Evolutionary conservation across 108 stramenopile genomes (phyloP), one percentile per base, ranked within the genome.

Genomic region (Mediolabrus comicus): DNA sequence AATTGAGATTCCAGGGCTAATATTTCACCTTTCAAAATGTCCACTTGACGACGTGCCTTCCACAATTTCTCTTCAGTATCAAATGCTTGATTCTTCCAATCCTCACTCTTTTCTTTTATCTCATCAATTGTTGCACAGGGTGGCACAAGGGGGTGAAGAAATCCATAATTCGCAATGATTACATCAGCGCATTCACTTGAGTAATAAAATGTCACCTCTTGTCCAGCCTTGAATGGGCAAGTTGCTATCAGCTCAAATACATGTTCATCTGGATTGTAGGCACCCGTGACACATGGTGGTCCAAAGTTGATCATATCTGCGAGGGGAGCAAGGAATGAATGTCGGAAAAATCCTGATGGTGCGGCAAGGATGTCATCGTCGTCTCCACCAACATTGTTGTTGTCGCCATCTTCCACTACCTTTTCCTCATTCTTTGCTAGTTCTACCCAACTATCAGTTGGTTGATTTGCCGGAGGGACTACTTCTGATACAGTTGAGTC

Each of bases 171-270:
- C 33, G 87, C 92, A 49, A 89, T 71, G 29, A 91, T 83, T 12
- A 87, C 75, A 75, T 94, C 86, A 26, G 86, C 72, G 51, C 92
- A 94, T 62, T 90, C 88, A 59, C 86, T 85, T 13, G 80, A 79
- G 58, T 93, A 93, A 84, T 85, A 93, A 70, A 89, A 94, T 4
- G 92, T 94, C 9, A 94, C 73, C 82, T 94, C 92, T 70, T 94
- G 88, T 12, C 92, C 92, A 51, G 71, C 64, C 7, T 31, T n/a
- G 74, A 90, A 89, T 26, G 72, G 52, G 54, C 92, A 91, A 5
- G 89, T 88, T 8, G 92, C 89, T 57, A 89, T 62, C 13, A 94
- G 71, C 46, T 94, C 87, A 83, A 94, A 91, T 11, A 79, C 59
- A 27, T 87, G 67, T 17, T 76, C 88, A n/a, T 74, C 74, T 8